phyloP scores from a whole-genome alignment of 768 basidiomycete genomes.

The Pluteus cervinus region DNA sequence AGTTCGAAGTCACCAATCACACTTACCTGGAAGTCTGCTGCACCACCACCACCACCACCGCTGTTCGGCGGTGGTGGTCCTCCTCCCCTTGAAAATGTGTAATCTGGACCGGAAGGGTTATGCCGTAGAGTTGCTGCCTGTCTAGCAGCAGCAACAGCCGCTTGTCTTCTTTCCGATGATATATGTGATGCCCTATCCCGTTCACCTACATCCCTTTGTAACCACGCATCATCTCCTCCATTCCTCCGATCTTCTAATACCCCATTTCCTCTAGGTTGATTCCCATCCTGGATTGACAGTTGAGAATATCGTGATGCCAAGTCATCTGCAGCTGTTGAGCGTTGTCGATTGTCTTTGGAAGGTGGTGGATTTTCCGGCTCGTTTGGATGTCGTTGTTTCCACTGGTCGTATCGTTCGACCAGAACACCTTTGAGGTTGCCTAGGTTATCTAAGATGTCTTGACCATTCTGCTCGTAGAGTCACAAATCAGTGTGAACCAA shows the following conservation, averaged over 20 bases:
- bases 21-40: too few relatives aligned
- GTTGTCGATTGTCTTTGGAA: constrained; percentile 12
- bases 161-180: constrained; percentile 19
- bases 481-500: not conserved
- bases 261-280: too few relatives aligned
- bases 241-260: too few relatives aligned
- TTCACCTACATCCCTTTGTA: constrained; percentile 23
- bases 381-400: constrained; percentile 41
- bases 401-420: constrained; percentile 58
- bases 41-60: too few relatives aligned
- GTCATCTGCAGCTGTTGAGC: constrained; percentile 11
- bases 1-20: too few relatives aligned
- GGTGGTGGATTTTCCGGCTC: constrained; percentile 15
- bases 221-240: not conserved
- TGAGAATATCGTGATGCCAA: constrained; percentile 1
- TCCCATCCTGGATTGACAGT: too few relatives aligned
- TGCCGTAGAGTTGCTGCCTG: constrained; percentile 13
- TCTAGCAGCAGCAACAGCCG: constrained; percentile 12
- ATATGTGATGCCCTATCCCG: constrained; percentile 19
- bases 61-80: constrained; percentile 6
- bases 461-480: constrained; percentile 51
- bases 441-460: constrained; percentile 65
- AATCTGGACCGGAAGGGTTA: constrained; percentile 14
- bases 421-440: constrained; percentile 59
- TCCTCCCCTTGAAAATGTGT: constrained; percentile 23